Evolutionary conservation across 768 basidiomycete species (phyloP).

Genomic region (Suillus sp.): DNA sequence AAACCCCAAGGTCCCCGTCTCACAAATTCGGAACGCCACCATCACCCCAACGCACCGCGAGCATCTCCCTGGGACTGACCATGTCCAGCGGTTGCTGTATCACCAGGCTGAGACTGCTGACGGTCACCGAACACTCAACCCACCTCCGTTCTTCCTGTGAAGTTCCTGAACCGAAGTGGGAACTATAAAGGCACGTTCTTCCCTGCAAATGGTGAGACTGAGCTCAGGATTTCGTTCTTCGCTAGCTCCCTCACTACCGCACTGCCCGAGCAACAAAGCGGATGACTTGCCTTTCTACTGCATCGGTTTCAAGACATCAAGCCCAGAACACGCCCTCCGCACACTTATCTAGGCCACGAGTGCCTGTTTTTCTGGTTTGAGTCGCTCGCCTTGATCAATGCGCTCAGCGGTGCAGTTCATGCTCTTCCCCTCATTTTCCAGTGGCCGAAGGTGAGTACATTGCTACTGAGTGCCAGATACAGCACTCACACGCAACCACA

Average conservation of each 20-base stretch:
- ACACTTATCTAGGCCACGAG: slow-evolving; percentile 88
- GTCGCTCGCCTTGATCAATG: too few species aligned
- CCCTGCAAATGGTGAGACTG: slow-evolving; percentile 92
- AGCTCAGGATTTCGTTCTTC: slow-evolving; percentile 98
- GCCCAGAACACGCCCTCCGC: slow-evolving; percentile 97
- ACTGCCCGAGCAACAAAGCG: slow-evolving; percentile 79
- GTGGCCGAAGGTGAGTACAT: too few species aligned
- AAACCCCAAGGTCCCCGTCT: slow-evolving; percentile 99
- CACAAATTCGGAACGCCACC: slow-evolving; percentile 99
- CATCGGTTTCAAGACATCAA: slow-evolving; percentile 98
- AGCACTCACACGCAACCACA: too few species aligned
- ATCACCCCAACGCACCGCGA: slow-evolving; percentile 99
- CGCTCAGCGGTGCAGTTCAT: too few species aligned
- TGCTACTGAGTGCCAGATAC: too few species aligned
- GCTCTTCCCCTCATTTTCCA: too few species aligned
- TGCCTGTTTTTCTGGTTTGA: too few species aligned
- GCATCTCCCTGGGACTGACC: slow-evolving; percentile 95
- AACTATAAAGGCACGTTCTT: slow-evolving; percentile 84
- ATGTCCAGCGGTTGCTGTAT: slow-evolving; percentile 95
- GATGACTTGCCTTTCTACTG: slow-evolving; percentile 99
- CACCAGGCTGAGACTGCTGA: slow-evolving; percentile 93
- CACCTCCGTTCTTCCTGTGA: slow-evolving; percentile 97
- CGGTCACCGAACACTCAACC: slow-evolving; percentile 91
- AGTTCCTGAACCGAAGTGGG: slow-evolving; percentile 90
- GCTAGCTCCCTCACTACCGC: slow-evolving; percentile 96